Evolutionary conservation across 225 moss, liverwort and hornwort genomes (phyloP).

Genomic region (Thuidium tamariscinum): DNA sequence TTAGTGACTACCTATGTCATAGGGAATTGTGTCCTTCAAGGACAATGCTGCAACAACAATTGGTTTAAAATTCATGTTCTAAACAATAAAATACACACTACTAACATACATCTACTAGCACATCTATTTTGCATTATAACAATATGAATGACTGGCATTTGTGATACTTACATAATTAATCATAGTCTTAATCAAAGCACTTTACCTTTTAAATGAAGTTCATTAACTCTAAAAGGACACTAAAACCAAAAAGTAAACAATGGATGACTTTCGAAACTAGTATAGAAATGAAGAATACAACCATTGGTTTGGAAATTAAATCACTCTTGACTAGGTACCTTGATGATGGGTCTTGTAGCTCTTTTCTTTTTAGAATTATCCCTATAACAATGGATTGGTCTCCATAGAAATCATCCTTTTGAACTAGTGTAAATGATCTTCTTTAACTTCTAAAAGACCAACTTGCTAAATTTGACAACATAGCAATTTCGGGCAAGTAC

Average conservation of each 20-base stretch:
- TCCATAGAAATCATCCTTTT: no score
- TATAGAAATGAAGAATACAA: not conserved
- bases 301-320: no score
- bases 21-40: no score
- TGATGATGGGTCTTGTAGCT: not conserved
- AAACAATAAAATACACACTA: not conserved
- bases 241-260: no score
- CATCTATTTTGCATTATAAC: not conserved
- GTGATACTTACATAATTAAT: not conserved
- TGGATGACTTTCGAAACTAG: not conserved
- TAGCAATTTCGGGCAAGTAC: no score
- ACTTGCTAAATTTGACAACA: no score
- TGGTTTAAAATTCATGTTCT: not conserved
- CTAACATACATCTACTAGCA: no score
- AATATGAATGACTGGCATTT: not conserved
- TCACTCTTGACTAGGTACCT: not conserved
- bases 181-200: not conserved
- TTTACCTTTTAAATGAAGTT: not conserved
- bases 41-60: not conserved
- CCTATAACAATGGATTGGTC: no score
- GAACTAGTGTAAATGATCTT: no score
- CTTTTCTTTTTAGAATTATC: no score
- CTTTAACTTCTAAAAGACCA: no score
- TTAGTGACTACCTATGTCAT: no score
- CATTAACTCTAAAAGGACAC: accelerated